Base-by-base conservation (phyloP, 768 basidiomycete genomes). In the Mycena crocata region DNA sequence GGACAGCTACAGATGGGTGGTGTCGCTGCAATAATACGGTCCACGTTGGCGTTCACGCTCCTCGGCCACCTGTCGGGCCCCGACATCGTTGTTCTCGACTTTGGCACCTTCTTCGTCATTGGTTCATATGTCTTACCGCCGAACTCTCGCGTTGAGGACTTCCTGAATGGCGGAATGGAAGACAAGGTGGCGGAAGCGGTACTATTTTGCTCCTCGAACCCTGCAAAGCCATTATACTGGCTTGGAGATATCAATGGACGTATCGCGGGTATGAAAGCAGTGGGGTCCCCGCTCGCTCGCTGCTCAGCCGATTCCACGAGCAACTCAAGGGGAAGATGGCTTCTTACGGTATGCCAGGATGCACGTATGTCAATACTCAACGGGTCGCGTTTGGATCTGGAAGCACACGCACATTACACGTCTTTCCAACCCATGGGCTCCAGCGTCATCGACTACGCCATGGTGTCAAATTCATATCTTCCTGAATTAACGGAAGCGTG, bases 41-140 rank as follows among this genome's bases (percentile, higher is more conserved):
- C 9, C 9, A 14, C 7, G 5, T 34, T 64, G 12, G 26, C 1
- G 0, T 57, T 37, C 39, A 51, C 35, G 3, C 28, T 64, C 8
- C 35, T 64, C 14, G 35, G 40, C 8, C 21, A 51, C 5, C 26
- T 64, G 7, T 50, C 32, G 4, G 63, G 39, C 2, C 60, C 60
- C 19, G 60, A 62, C 30, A 37, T 62, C 30, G 32, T 62, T 32
- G 60, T 31, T 2, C 40, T 62, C 1, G 60, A 62, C 2, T 24
- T 62, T 6, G 49, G 45, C 4, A 14, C 12, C 3, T 5, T 62
- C 5, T 51, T 2, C 13, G 7, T 62, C 21, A 39, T 62, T 21
- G 60, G 60, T 14, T 2, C 60, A 12, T 62, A 62, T 24, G 9
- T 62, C 10, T 40, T 62, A 1, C 60, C 60, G 1, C 21, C 60